A percentile compares a stretch with the other conserved stretches of the same genome.
Conservation (phyloP, 2,329 filamentous ascomycete genomes). For the Aspergillus chevalieri region DNA sequence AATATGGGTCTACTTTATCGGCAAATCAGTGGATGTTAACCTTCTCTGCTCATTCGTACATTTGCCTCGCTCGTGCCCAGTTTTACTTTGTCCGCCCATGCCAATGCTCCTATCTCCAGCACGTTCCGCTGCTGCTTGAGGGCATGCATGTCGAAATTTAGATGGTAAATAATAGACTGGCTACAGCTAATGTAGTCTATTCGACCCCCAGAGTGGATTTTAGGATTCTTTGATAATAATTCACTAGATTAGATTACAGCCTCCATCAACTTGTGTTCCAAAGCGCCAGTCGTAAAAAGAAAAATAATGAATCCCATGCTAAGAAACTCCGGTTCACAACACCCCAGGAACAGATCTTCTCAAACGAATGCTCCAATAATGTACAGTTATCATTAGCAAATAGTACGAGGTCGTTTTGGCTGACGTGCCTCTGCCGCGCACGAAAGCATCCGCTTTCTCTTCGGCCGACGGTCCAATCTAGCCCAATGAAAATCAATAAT, state of each 20-base stretch:
- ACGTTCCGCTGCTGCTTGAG: neutral
- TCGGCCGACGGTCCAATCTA: constrained; percentile 7
- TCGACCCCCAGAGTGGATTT: neutral
- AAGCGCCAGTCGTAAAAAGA: neutral
- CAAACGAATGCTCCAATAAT: neutral
- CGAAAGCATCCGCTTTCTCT: neutral
- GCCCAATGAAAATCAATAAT: constrained; percentile 20
- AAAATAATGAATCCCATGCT: neutral
- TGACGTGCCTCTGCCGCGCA: neutral
- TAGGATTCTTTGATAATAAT: neutral
- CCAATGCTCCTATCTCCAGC: neutral
- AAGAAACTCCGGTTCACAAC: neutral
- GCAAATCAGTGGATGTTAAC: too few species aligned
- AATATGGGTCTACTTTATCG: too few species aligned
- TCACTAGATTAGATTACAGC: neutral
- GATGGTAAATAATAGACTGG: neutral
- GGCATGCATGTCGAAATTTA: neutral
- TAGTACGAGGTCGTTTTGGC: neutral
- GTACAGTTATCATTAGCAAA: neutral
- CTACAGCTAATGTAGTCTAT: neutral
- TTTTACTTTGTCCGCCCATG: too few species aligned
- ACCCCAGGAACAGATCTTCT: neutral
- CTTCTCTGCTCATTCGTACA: too few species aligned
- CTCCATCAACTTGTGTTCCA: neutral
- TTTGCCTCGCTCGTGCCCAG: too few species aligned